Evolutionary conservation across 2,329 filamentous ascomycete species (phyloP), one percentile per base, ranked within the genome.

Genomic region (Ceratocystis cubensis): DNA sequence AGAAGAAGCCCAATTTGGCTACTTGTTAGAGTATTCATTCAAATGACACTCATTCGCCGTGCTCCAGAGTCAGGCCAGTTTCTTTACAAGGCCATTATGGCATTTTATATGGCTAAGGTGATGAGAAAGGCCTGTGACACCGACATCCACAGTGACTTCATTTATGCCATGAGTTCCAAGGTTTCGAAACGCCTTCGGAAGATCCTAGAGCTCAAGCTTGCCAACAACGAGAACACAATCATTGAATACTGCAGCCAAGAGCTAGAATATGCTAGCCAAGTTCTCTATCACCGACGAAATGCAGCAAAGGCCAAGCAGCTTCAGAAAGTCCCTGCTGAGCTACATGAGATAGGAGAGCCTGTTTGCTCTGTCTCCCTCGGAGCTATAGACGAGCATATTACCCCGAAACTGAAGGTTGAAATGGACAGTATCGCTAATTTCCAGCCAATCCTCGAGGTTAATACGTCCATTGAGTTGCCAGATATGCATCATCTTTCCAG

Each of bases 1-100:
- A 74, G 78, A 10, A 72, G 79, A 57, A 84, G 82, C 13, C 74
- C 82, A 0, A 67, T 80, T 0, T 86, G 82, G 82, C 73, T 86
- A 0, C 73, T 84, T 0, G 65, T 85, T 2, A 79, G 83, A 0
- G 81, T 84, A 0, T 71, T 75, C 0, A 68, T 84, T 1, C 81
- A 85, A 64, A 69, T 76, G 25, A 69, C 33, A 50, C 62, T 15
- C 1, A 30, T 2, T 8, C 22, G 50, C 1, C 56, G 28, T 48
- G 17, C 61, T 33, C 62, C 56, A 6, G 33, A 57, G 2, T 13
- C 10, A 2, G 53, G 50, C 41, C 13, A 15, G 6, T 28, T 20
- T 1, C 65, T 72, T 0, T 85, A 84, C 73, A 85, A 85, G 67
- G 67, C 70, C 0, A 80, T 81, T 69, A 81, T 84, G 77, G 59